phyloP scores from a whole-genome alignment of 495 filamentous ascomycete species.

The Xylaria grammica region DNA sequence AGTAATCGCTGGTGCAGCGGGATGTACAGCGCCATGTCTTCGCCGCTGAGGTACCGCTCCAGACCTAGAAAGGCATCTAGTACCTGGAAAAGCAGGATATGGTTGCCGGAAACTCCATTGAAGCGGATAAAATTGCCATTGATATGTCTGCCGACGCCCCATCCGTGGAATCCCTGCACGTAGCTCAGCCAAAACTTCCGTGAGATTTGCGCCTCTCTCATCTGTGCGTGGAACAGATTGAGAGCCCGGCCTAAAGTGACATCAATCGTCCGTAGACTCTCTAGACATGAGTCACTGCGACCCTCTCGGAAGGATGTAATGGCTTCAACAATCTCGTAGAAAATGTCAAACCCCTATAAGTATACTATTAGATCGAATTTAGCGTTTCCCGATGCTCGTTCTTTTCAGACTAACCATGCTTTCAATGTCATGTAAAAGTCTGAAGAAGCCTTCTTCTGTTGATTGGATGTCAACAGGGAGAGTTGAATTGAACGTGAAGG shows the following conservation, averaged over 20 bases:
- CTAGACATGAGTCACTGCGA: background rate
- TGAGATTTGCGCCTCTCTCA: conserved; percentile 35
- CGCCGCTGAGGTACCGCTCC: conserved; percentile 42
- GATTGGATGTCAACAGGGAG: background rate
- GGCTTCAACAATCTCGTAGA: background rate
- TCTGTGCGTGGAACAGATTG: background rate
- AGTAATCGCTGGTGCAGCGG: conserved; percentile 42
- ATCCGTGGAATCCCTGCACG: conserved; percentile 51
- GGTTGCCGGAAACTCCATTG: conserved; percentile 52
- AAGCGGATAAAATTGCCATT: conserved; percentile 43
- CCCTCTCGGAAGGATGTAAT: background rate
- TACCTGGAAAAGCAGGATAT: conserved; percentile 48
- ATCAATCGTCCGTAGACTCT: background rate
- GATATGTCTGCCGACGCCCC: conserved; percentile 40
- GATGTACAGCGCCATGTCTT: conserved; percentile 34
- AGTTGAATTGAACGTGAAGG: background rate
- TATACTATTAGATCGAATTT: too few species aligned
- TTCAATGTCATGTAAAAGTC: background rate
- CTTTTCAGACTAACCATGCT: background rate
- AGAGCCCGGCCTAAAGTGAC: background rate
- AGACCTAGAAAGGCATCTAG: conserved; percentile 52
- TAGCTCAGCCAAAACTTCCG: conserved; percentile 41
- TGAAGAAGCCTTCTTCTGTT: conserved; percentile 6
- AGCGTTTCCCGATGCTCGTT: too few species aligned
- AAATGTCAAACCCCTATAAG: background rate